Percentiles rank a stretch among this genome's conserved stretches.
phyloP scores from a whole-genome alignment of 2,329 filamentous ascomycete genomes.

The Aspergillus chevalieri region DNA sequence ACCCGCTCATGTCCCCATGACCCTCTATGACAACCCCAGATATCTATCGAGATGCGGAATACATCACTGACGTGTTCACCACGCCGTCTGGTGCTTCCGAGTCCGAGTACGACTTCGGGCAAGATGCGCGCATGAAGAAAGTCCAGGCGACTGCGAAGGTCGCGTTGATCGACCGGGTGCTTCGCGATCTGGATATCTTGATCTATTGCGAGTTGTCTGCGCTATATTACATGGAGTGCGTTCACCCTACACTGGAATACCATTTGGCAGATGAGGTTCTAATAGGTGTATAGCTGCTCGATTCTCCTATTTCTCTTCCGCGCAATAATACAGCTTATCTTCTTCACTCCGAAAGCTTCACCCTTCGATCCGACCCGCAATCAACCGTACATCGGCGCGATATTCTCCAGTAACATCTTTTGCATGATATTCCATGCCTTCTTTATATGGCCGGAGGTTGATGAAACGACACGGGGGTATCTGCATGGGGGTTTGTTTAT shows the following conservation, averaged over 20 bases:
- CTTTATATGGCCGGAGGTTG: constrained; percentile 46
- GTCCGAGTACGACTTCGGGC: constrained; percentile 11
- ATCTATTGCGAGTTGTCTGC: constrained; percentile 57
- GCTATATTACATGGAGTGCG: constrained; percentile 60
- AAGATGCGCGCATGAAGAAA: constrained; percentile 26
- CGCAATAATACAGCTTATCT: constrained; percentile 50
- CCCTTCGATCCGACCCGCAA: constrained; percentile 46
- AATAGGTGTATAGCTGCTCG: constrained; percentile 44
- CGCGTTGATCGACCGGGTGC: constrained; percentile 49
- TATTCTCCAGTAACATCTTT: constrained; percentile 50
- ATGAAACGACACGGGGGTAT: constrained; percentile 49
- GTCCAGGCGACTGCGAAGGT: constrained; percentile 36
- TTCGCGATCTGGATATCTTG: constrained; percentile 53
- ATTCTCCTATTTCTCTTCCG: constrained; percentile 52
- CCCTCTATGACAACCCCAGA: constrained; percentile 43
- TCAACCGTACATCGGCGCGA: constrained; percentile 49
- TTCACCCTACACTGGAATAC: constrained; percentile 4
- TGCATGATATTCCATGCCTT: constrained; percentile 55
- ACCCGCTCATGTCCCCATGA: constrained; percentile 34
- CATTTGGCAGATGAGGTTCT: neutral
- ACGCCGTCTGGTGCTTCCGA: constrained; percentile 23
- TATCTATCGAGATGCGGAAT: constrained; percentile 42
- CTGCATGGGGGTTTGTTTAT: constrained; percentile 58
- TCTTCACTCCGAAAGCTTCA: constrained; percentile 54
- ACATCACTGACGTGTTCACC: constrained; percentile 42